phyloP scores from a whole-genome alignment of 2,329 filamentous ascomycete genomes.

The Claviceps fusiformis region DNA sequence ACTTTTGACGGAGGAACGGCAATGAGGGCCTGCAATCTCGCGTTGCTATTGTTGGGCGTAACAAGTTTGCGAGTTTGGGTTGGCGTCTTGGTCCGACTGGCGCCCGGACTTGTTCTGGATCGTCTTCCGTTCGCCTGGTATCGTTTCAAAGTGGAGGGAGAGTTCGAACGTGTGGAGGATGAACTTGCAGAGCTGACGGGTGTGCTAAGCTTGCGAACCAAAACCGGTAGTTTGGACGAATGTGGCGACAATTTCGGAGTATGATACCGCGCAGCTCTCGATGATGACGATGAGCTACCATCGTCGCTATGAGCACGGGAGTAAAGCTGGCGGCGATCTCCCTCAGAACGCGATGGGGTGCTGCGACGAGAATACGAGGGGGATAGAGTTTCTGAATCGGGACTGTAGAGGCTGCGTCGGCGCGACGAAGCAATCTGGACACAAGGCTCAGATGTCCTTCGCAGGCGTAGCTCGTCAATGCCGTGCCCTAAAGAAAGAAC shows the following conservation, averaged over 20 bases:
- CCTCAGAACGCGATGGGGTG: slow-evolving; percentile 7
- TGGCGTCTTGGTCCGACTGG: slow-evolving; percentile 30
- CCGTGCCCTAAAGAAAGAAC: slow-evolving; percentile 43
- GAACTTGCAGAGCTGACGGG: slow-evolving; percentile 34
- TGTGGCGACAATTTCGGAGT: slow-evolving; percentile 14
- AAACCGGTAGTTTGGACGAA: slow-evolving; percentile 32
- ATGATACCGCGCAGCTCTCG: slow-evolving; percentile 18
- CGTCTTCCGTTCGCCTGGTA: slow-evolving; percentile 27
- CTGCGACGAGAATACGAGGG: slow-evolving; percentile 53
- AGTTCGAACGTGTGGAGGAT: slow-evolving; percentile 41
- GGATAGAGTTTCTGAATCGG: slow-evolving; percentile 45
- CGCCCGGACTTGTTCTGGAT: slow-evolving; percentile 23
- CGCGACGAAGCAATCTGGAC: slow-evolving; percentile 38
- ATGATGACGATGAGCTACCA: slow-evolving; percentile 19
- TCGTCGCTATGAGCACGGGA: slow-evolving; percentile 49
- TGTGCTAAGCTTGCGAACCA: slow-evolving; percentile 29
- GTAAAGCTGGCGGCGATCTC: slow-evolving; percentile 20
- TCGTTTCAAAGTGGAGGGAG: slow-evolving; percentile 34
- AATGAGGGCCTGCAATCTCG: slow-evolving; percentile 60
- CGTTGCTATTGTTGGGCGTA: slow-evolving; percentile 38
- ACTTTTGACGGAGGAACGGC: slow-evolving; percentile 55
- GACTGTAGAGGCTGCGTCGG: slow-evolving; percentile 41
- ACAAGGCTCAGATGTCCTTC: slow-evolving; percentile 61
- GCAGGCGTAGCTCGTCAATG: slow-evolving; percentile 37
- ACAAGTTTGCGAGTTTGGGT: slow-evolving; percentile 27